These are phyloP conservation scores for Lactarius akahatsu DNA, from an alignment of 768 basidiomycete species.

Conservation along the genomic window DNA sequence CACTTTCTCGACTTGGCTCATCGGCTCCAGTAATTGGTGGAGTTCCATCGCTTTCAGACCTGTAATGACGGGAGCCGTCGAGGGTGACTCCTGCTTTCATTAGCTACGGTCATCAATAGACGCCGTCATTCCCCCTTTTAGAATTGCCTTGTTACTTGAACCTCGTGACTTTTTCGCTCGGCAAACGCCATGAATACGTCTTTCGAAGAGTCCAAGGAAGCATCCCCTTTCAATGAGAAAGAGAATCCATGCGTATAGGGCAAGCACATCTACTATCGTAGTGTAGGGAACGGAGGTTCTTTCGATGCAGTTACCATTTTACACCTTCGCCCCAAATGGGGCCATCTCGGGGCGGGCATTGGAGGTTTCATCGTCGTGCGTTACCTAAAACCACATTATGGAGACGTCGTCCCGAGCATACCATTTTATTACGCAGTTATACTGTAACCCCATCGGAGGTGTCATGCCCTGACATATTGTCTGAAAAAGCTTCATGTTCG, in stretches of 20 bases:
- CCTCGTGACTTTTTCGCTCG: conserved; percentile 39
- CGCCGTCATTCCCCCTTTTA: conserved; percentile 42
- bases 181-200: background rate
- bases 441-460: conserved; percentile 33
- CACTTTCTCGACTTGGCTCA: conserved; percentile 40
- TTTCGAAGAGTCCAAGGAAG: conserved; percentile 35
- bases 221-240: conserved; percentile 52
- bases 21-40: conserved; percentile 36
- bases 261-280: conserved; percentile 51
- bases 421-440: conserved; percentile 45
- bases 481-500: conserved; percentile 25
- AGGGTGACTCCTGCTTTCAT: background rate
- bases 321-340: conserved; percentile 50
- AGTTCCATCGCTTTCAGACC: conserved; percentile 36
- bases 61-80: conserved; percentile 38
- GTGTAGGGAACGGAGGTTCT: conserved; percentile 54
- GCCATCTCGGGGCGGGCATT: conserved; percentile 51
- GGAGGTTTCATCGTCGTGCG: conserved; percentile 51
- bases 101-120: conserved; percentile 35
- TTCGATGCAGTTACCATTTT: conserved; percentile 45
- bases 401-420: conserved; percentile 42
- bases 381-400: conserved; percentile 9
- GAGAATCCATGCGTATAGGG: conserved; percentile 58
- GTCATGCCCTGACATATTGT: conserved; percentile 49
- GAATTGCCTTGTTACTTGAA: conserved; percentile 51